phyloP scores from a whole-genome alignment of 2,329 filamentous ascomycete genomes.

The Colletotrichum sp. region DNA sequence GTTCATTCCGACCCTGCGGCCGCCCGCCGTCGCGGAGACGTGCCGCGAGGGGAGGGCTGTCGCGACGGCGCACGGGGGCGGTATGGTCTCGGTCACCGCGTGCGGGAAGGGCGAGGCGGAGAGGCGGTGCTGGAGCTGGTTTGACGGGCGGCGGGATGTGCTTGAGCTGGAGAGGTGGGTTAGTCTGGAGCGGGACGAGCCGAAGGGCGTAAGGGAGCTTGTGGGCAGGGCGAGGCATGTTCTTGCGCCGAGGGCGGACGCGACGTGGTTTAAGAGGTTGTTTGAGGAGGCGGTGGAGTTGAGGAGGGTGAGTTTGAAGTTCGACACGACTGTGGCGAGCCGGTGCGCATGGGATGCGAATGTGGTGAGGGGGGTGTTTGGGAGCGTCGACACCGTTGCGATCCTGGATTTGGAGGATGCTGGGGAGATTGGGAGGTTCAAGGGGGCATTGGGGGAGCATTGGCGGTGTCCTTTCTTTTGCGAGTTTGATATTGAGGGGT shows the following conservation, averaged over 20 bases:
- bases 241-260: slow-evolving; percentile 3
- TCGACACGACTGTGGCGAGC: background rate
- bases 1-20: background rate
- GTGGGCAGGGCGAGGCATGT: background rate
- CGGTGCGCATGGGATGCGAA: background rate
- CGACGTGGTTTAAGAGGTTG: slow-evolving; percentile 1
- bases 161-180: slow-evolving; percentile 12
- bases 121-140: background rate
- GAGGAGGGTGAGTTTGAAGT: background rate
- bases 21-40: background rate
- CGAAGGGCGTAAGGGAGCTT: background rate
- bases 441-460: background rate
- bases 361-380: background rate
- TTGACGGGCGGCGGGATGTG: background rate
- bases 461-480: slow-evolving; percentile 13
- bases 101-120: background rate
- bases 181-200: background rate
- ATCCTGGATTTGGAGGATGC: slow-evolving; percentile 7
- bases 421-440: background rate
- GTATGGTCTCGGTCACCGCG: background rate
- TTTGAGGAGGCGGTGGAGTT: background rate
- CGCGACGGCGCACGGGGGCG: background rate
- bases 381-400: background rate
- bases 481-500: slow-evolving; percentile 11
- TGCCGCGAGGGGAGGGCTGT: slow-evolving; percentile 11